Evolutionary conservation across 1,139 yeast species (phyloP), one percentile per base, ranked within the genome.

Genomic region (Taphrina populina): DNA sequence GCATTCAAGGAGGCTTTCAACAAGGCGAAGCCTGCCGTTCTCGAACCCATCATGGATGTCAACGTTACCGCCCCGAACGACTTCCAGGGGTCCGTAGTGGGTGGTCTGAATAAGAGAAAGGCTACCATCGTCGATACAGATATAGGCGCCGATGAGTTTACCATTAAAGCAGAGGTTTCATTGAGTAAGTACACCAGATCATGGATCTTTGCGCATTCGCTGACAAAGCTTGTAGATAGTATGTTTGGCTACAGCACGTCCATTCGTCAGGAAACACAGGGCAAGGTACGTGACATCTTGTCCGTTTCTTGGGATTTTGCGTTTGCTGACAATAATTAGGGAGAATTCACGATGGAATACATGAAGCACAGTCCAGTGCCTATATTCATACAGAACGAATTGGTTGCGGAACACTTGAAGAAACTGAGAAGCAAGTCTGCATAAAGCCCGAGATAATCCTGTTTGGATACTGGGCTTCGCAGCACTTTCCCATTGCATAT

Each of bases 201-300:
- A n/a, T n/a, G n/a, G n/a, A n/a, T n/a, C n/a, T n/a, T n/a, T n/a
- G n/a, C n/a, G n/a, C n/a, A n/a, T n/a, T n/a, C n/a, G n/a, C n/a
- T n/a, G n/a, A n/a, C n/a, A n/a, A 23, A 19, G 11, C 21, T 23
- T 21, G 17, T 34, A 88, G 47, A 88, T 75, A 79, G 88, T 60
- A 82, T 94, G 88, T 94, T 94, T 70, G 98, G 98, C 20, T 88
- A 92, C 70, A 95, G 97, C 10, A 87, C 97, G 11, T 82, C 88
- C 23, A 78, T 94, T 69, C 84, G 99, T 76, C 97, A 98, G 34
- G 84, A 87, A 61, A 92, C 98, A 21, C 98, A 94, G 73, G 99
- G 99, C 72, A 94, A 94, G 27, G 45, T 40, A 40, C 2, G n/a
- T 10, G 8, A 10, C 5, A 10, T 6, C 39, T 2, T 19, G n/a